Conservation (phyloP, 805 yeast species). For the Candida maltosa region DNA sequence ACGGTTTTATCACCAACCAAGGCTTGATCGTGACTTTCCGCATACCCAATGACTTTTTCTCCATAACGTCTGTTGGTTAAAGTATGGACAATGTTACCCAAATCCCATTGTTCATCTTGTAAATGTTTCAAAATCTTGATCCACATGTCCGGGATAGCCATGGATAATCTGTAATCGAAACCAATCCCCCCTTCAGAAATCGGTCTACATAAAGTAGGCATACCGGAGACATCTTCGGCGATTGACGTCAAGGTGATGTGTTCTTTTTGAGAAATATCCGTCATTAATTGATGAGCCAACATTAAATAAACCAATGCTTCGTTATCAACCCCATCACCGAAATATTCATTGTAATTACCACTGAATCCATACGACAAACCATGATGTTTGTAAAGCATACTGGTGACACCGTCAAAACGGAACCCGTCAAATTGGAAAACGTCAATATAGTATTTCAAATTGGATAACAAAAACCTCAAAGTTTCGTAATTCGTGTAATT, state of each 20-base stretch:
- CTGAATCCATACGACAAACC: conserved; percentile 88
- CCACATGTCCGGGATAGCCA: conserved; percentile 99
- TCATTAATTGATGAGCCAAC: conserved; percentile 82
- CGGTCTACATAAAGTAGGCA: conserved; percentile 89
- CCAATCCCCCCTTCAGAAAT: conserved; percentile 82
- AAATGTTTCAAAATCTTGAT: conserved; percentile 84
- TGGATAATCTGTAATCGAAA: conserved; percentile 87
- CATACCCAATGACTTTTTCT: conserved; percentile 86
- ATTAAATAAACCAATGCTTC: conserved; percentile 86
- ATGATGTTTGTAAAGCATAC: conserved; percentile 88
- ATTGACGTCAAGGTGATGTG: conserved; percentile 59
- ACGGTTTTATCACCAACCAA: conserved; percentile 94
- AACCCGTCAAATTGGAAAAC: conserved; percentile 90
- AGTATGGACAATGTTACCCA: conserved; percentile 75
- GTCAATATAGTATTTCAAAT: conserved; percentile 79
- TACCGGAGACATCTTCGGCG: conserved; percentile 97
- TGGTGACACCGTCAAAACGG: conserved; percentile 94
- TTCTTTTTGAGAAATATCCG: conserved; percentile 42
- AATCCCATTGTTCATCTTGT: conserved; percentile 87
- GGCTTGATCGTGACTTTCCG: conserved; percentile 97
- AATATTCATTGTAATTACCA: conserved; percentile 90
- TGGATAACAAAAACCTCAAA: conserved; percentile 77
- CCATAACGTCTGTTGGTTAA: conserved; percentile 84
- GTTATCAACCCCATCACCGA: conserved; percentile 76
- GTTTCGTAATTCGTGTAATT: conserved; percentile 92